A percentile compares a stretch with the other conserved stretches of the same genome.
phyloP scores from a whole-genome alignment of 2,329 filamentous ascomycete species.

The Verticillium dahliae region DNA sequence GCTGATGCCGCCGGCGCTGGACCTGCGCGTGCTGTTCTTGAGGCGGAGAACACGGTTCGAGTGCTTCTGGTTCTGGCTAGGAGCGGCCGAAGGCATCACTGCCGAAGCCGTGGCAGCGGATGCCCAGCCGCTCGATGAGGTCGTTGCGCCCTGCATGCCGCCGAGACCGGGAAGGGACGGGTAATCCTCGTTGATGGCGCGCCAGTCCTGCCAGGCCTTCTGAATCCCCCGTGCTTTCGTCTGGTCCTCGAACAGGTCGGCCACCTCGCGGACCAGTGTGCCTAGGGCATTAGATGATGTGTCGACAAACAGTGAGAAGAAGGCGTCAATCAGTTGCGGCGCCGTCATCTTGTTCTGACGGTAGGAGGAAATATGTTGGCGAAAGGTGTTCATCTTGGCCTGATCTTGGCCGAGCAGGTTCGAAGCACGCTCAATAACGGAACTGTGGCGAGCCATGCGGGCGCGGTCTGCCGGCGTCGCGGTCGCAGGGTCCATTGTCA shows the following conservation, averaged over 20 bases:
- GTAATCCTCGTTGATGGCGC: slow-evolving; percentile 92
- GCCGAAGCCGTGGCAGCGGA: slow-evolving; percentile 54
- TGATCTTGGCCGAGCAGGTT: slow-evolving; percentile 74
- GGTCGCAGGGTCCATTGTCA: slow-evolving; percentile 44
- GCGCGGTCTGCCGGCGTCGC: slow-evolving; percentile 70
- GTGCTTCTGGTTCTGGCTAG: slow-evolving; percentile 34
- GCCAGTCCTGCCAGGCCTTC: slow-evolving; percentile 91
- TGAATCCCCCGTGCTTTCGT: slow-evolving; percentile 66
- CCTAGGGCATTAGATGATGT: slow-evolving; percentile 74
- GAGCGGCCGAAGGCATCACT: slow-evolving; percentile 32
- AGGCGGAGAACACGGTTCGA: slow-evolving; percentile 51
- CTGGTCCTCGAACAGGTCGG: slow-evolving; percentile 85
- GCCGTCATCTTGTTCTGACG: slow-evolving; percentile 64
- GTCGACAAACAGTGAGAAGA: slow-evolving; percentile 78
- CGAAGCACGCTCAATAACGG: slow-evolving; percentile 79
- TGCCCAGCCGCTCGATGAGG: slow-evolving; percentile 52
- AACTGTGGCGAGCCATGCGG: slow-evolving; percentile 69
- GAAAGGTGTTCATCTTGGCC: slow-evolving; percentile 71
- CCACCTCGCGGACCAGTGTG: slow-evolving; percentile 83
- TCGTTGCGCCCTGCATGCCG: slow-evolving; percentile 57
- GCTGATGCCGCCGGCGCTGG: slow-evolving; percentile 20
- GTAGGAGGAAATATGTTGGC: slow-evolving; percentile 72
- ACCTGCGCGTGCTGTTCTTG: slow-evolving; percentile 49
- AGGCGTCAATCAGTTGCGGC: slow-evolving; percentile 73
- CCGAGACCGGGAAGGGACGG: slow-evolving; percentile 74